Evolutionary conservation across 306 rosid genomes (phyloP).

Genomic region (Sindora glabra): DNA sequence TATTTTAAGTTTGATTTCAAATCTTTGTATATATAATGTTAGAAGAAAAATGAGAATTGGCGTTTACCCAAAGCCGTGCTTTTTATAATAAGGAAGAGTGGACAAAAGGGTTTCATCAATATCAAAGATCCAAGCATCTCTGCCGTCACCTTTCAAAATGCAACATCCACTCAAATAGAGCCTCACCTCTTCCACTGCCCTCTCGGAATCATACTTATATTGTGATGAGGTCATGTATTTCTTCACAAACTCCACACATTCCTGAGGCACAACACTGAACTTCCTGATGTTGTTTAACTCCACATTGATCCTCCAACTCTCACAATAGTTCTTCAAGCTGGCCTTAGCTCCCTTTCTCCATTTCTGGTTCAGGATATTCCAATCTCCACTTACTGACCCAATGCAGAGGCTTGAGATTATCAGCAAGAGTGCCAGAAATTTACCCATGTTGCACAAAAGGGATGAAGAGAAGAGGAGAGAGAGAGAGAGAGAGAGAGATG

Average conservation of each 20-base stretch:
- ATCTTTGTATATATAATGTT: too few relatives aligned
- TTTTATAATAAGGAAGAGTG: slow-evolving; percentile 56
- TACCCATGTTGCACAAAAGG: slow-evolving; percentile 26
- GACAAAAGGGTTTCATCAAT: slow-evolving; percentile 70
- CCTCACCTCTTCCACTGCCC: slow-evolving; percentile 36
- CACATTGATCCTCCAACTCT: slow-evolving; percentile 70
- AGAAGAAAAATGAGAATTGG: background rate
- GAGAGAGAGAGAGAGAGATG: background rate
- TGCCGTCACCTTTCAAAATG: slow-evolving; percentile 48
- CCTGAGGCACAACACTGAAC: slow-evolving; percentile 52
- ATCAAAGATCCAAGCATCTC: slow-evolving; percentile 68
- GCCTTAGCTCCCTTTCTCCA: slow-evolving; percentile 14
- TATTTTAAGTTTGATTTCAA: too few relatives aligned
- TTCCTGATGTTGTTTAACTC: slow-evolving; percentile 44
- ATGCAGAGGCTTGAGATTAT: slow-evolving; percentile 23
- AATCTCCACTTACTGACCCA: slow-evolving; percentile 30
- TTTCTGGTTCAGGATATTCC: slow-evolving; percentile 45
- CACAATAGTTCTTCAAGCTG: slow-evolving; percentile 53
- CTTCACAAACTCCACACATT: slow-evolving; percentile 44
- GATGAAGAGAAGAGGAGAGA: too few relatives aligned
- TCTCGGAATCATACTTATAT: slow-evolving; percentile 38
- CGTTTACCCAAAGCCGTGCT: slow-evolving; percentile 43
- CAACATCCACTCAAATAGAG: slow-evolving; percentile 28
- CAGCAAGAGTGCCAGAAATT: slow-evolving; percentile 19
- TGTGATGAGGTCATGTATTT: slow-evolving; percentile 50